Evolutionary conservation across 257 asterid genomes (phyloP), one percentile per base, ranked within the genome.

Genomic region (Galeopsis tetrahit): DNA sequence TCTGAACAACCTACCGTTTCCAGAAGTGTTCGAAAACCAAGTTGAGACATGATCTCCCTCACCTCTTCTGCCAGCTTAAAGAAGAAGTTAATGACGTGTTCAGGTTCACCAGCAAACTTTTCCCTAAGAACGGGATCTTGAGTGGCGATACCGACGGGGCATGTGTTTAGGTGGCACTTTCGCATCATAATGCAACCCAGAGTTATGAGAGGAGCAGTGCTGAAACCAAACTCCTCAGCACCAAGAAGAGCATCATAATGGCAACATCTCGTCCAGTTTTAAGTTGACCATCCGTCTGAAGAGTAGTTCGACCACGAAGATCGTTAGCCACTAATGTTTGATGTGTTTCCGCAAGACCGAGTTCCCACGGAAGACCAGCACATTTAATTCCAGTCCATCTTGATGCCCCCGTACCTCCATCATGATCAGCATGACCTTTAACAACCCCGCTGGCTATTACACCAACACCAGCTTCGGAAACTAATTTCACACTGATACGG

Each of bases 281-380:
- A 57, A 95, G 86, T 78, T 95, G 99, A 59, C 99, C 99, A 78
- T 95, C 99, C 0, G 98, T 95, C 78, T 95, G 99, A 74, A 95
- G 89, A 71, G 75, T 82, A 17, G 99, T 92, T 75, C 98, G 87
- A 51, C 98, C 99, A 60, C 99, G 98, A 62, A 95, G 99, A 79
- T 92, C 96, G 73, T 95, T 95, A 67, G 99, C 99, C 72, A 95
- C 99, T 75, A 95, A 82, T 51, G 99, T 95, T 78, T 95, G 99
- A 78, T 95, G 99, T 13, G 99, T 95, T 84, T 95, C 99, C 13
- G 98, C 98, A 32, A 95, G 91, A 75, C 99, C 99, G 77, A 95
- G 98, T 80, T 95, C 99, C 99, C 99, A 95, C 6, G 99, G 99
- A 58, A 95, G 89, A 77, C 99, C 99, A 10, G 99, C 99, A 77